These are phyloP conservation scores for Calonectria multiphialidica DNA, from an alignment of 2,329 filamentous ascomycete genomes.

Conservation along the genomic window DNA sequence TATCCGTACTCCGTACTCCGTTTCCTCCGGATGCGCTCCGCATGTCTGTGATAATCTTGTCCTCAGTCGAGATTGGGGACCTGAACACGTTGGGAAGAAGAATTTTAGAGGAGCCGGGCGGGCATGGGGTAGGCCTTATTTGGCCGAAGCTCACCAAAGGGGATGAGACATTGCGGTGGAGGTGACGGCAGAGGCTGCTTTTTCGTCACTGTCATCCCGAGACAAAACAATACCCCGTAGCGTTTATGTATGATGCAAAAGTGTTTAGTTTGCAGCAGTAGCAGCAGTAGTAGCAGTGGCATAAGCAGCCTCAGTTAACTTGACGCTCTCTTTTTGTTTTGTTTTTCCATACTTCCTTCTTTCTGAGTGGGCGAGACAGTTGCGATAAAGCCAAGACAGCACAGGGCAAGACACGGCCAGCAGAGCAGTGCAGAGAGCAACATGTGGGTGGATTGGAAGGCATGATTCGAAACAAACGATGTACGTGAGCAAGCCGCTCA, in stretches of 20 bases:
- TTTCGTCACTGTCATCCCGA: conserved; percentile 23
- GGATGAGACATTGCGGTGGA: conserved; percentile 5
- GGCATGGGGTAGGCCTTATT: conserved; percentile 3
- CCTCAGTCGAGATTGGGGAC: neutral
- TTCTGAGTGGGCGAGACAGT: neutral
- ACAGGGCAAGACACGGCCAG: neutral
- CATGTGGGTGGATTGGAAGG: neutral
- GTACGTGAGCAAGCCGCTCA: neutral
- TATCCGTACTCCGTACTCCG: neutral
- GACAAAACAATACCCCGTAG: conserved; percentile 21
- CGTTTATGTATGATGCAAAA: neutral
- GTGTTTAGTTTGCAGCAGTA: neutral
- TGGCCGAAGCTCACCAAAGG: neutral
- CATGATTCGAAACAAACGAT: neutral
- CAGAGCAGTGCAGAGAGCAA: neutral
- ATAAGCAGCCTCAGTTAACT: too few species aligned
- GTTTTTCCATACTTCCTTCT: neutral
- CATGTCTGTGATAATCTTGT: neutral
- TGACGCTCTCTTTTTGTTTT: neutral
- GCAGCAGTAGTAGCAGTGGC: neutral
- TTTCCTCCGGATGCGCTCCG: neutral
- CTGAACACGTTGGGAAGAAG: neutral
- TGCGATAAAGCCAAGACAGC: conserved; percentile 10
- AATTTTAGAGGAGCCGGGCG: neutral
- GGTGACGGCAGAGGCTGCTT: conserved; percentile 26